These are phyloP conservation scores for Aquilaria yunnanensis DNA, from an alignment of 345 rosid species.

Conservation along the genomic window DNA sequence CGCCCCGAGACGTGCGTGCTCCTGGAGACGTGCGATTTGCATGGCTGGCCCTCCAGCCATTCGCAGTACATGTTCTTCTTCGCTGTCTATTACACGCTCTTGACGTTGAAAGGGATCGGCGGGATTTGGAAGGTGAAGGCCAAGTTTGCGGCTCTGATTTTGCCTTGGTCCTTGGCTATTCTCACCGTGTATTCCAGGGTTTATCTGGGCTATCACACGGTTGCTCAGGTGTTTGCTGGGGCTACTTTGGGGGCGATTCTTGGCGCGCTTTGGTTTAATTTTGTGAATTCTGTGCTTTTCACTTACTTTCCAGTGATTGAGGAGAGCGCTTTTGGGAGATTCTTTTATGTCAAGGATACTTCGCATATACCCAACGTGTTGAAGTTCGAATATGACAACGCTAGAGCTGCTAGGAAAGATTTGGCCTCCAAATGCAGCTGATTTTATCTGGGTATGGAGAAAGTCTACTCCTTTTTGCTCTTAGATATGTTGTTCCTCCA, in stretches of 20 bases:
- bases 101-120: conserved; percentile 60
- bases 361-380: conserved; percentile 81
- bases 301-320: conserved; percentile 66
- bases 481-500: too few relatives aligned
- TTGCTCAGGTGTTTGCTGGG: conserved; percentile 86
- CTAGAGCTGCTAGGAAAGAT: conserved; percentile 65
- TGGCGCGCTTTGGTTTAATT: conserved; percentile 77
- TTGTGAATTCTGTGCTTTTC: conserved; percentile 48
- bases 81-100: conserved; percentile 50
- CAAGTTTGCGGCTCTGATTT: conserved; percentile 31
- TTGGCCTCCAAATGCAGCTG: conserved; percentile 44
- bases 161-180: conserved; percentile 64
- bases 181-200: conserved; percentile 92
- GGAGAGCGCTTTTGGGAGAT: conserved; percentile 69
- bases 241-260: conserved; percentile 55
- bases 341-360: conserved; percentile 80
- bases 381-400: conserved; percentile 93
- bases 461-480: neutral
- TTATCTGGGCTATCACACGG: conserved; percentile 84
- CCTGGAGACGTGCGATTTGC: conserved; percentile 93
- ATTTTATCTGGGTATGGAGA: conserved; percentile 28
- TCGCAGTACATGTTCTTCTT: conserved; percentile 90
- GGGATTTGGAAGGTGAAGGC: conserved; percentile 46
- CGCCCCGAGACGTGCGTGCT: conserved; percentile 77
- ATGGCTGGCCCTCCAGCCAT: conserved; percentile 99